Base-by-base conservation (phyloP, 179 eudicot species). In the Gypsophila paniculata region DNA sequence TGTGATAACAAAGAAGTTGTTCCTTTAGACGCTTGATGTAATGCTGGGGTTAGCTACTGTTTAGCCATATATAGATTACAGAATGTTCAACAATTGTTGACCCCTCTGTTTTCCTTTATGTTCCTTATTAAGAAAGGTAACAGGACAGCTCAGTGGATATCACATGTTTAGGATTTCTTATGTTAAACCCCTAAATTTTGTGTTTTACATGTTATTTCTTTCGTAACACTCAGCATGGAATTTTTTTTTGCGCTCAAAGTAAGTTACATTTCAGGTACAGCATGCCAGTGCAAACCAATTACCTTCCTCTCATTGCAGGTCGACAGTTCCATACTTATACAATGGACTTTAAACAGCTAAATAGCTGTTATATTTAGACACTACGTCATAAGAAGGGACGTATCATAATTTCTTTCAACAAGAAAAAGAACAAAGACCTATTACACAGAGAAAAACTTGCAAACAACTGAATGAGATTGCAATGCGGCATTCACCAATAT, bases 61-160 rank as follows among this genome's bases (percentile, higher is more conserved):
- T 54, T 18, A 18, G 60, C 8, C 34, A 54, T 5, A 25, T 5
- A 12, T 22, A 58, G 23, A 58, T 26, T 21, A 22, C 32, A 57
- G 61, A 57, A 12, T 2, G n/a, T n/a, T n/a, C n/a, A n/a, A n/a
- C n/a, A n/a, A n/a, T n/a, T n/a, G n/a, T n/a, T n/a, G 34, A 58
- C 38, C 44, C 65, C 17, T 8, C 19, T 32, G 46, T 8, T 61
- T 61, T 25, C 55, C 17, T 61, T 34, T 36, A 14, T 61, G n/a
- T 4, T 61, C 65, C 65, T 60, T 60, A 17, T 32, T 34, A 36
- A 17, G 29, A 58, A 58, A 23, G 25, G 34, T 58, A 3, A 34
- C 44, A 61, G 6, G 65, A 61, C 44, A 32, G 65, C 42, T 61
- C 65, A 61, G 65, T 15, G 65, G 29, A 32, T 61, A 58, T 32